A percentile compares a stretch with the other conserved stretches of the same genome.
These are phyloP conservation scores for Cercospora zeae-maydis DNA, from an alignment of 2,329 filamentous ascomycete species.

Conservation along the genomic window DNA sequence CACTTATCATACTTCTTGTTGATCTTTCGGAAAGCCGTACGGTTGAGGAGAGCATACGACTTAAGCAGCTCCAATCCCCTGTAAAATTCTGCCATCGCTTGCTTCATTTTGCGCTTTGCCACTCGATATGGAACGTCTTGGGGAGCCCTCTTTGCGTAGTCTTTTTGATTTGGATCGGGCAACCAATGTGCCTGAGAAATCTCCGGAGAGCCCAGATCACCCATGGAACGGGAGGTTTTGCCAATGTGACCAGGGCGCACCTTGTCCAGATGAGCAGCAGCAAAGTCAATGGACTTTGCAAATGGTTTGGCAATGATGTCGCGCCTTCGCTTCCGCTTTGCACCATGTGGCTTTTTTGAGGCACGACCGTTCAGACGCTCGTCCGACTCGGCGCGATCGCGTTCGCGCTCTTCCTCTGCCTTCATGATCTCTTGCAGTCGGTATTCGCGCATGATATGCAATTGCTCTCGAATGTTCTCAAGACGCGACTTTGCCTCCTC, in stretches of 20 bases:
- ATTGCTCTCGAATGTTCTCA: conserved; percentile 68
- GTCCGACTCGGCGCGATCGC: conserved; percentile 7
- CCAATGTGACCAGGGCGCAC: conserved; percentile 48
- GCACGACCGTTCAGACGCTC: conserved; percentile 1
- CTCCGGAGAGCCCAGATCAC: conserved; percentile 39
- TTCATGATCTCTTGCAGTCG: conserved; percentile 68
- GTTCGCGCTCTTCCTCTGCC: conserved; percentile 42
- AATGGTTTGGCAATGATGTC: conserved; percentile 17
- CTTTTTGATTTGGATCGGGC: conserved; percentile 35
- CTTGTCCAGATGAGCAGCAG: conserved; percentile 27
- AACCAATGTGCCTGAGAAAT: conserved; percentile 27
- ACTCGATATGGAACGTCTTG: conserved; percentile 72
- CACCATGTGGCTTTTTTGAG: conserved; percentile 1
- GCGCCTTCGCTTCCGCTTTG: not conserved
- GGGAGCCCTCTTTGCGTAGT: conserved; percentile 42
- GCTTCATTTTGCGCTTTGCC: conserved; percentile 87
- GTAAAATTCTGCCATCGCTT: conserved; percentile 90
- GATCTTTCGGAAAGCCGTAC: conserved; percentile 92
- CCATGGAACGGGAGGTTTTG: conserved; percentile 53
- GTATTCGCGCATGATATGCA: conserved; percentile 88
- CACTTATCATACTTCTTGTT: conserved; percentile 99
- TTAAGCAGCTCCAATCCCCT: conserved; percentile 87
- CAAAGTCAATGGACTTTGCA: conserved; percentile 18
- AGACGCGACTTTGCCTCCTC: conserved; percentile 74
- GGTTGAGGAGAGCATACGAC: conserved; percentile 83